Evolutionary conservation across 257 asterid species (phyloP), one percentile per base, ranked within the genome.

Genomic region (Fraxinus cuspidata): DNA sequence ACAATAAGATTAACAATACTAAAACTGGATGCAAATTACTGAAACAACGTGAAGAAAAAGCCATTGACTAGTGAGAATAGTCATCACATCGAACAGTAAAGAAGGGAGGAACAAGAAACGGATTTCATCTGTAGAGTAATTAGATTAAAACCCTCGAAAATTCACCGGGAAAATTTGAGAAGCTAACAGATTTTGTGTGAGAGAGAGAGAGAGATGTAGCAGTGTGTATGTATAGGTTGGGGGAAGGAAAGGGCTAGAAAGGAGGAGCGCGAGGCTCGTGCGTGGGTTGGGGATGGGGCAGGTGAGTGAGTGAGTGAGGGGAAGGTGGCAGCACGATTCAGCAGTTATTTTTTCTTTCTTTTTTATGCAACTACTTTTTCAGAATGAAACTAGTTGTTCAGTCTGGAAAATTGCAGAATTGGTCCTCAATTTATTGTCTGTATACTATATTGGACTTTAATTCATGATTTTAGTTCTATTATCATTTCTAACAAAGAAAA

Each of bases 31-130:
- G 81, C 28, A 80, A 38, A 13, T 67, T 65, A 42, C 75, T 56
- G 60, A 77, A 74, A 85, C 79, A 78, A 42, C 81, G 79, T 65
- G 23, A 38, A 51, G 75, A 75, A 74, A 83, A 58, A 67, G 87
- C 90, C 94, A 93, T 93, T 81, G 87, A 71, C 85, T 49, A 77
- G 80, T 56, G 74, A 58, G 75, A 71, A 86, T 77, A 91, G 89
- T 86, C 97, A 93, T 92, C 87, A 88, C 89, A 91, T 68, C 77
- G 72, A 66, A 71, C 73, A 78, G 69, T 77, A 80, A 66, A 60
- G 40, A 81, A 60, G 21, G 78, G 81, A 70, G 27, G 64, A 70
- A 81, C 42, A 70, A 71, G 69, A 74, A 81, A 81, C 29, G 65
- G 89, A 85, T 84, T 88, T 88, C 94, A 90, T 92, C 91, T 66